These are phyloP conservation scores for Xylaria castorea DNA, from an alignment of 495 filamentous ascomycete genomes.

Conservation along the genomic window DNA sequence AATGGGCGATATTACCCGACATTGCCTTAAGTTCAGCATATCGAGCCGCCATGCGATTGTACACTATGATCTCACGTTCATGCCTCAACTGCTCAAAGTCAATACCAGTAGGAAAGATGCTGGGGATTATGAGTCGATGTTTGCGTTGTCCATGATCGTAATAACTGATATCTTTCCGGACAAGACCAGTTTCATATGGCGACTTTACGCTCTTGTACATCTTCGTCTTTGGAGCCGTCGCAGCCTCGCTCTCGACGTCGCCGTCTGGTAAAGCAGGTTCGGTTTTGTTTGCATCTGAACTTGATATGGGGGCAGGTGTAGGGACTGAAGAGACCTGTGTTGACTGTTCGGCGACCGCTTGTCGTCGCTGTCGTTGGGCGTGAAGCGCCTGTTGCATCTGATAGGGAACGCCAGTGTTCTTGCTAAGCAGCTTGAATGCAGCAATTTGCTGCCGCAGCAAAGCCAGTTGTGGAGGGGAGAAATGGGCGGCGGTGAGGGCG, in stretches of 20 bases:
- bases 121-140: slow-evolving; percentile 78
- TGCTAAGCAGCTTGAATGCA: slow-evolving; percentile 81
- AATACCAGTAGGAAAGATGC: slow-evolving; percentile 86
- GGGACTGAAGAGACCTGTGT: slow-evolving; percentile 46
- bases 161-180: slow-evolving; percentile 71
- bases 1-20: slow-evolving; percentile 80
- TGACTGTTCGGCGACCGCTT: slow-evolving; percentile 64
- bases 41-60: slow-evolving; percentile 85
- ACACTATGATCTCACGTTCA: slow-evolving; percentile 84
- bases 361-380: slow-evolving; percentile 68
- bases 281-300: slow-evolving; percentile 36
- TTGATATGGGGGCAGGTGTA: slow-evolving; percentile 51
- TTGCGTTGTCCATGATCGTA: slow-evolving; percentile 74
- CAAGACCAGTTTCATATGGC: slow-evolving; percentile 63
- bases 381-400: slow-evolving; percentile 78
- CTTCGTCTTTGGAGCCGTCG: slow-evolving; percentile 41
- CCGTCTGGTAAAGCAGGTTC: slow-evolving; percentile 40
- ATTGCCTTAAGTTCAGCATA: slow-evolving; percentile 82
- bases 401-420: slow-evolving; percentile 78
- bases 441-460: slow-evolving; percentile 78
- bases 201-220: slow-evolving; percentile 66
- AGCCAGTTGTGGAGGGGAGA: slow-evolving; percentile 73
- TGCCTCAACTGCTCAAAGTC: slow-evolving; percentile 81
- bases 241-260: slow-evolving; percentile 35
- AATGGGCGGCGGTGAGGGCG: slow-evolving; percentile 57